Evolutionary conservation across 495 filamentous ascomycete genomes (phyloP), one percentile per base, ranked within the genome.

Genomic region (Trichoderma erinaceum): DNA sequence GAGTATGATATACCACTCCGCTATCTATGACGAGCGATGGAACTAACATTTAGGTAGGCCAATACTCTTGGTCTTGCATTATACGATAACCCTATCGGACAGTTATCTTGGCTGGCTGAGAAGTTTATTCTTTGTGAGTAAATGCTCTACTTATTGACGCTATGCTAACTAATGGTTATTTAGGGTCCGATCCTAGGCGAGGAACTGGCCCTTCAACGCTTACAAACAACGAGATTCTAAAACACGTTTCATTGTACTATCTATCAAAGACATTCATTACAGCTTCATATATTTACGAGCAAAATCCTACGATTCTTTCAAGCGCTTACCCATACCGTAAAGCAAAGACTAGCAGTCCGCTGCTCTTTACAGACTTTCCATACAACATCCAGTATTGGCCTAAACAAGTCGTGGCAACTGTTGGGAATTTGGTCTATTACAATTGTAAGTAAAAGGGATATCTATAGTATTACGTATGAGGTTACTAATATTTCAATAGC

Each of bases 51-150:
- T 4, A 4, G 1, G 70, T 41, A 69, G 70, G 76, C 79, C 11
- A 73, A 78, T 48, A 77, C 74, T 7, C 68, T 81, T 23, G 77
- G 77, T 2, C 70, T 78, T 29, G 78, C 78, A 0, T 66, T 80
- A 0, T 71, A 75, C 4, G 79, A 81, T 63, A 77, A 73, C 25
- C 79, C 78, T 0, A 65, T 80, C 3, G 78, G 78, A 0, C 71
- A 76, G 15, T 70, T 80, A 0, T 71, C 69, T 2, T 81, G 79
- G 79, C 68, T 78, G 3, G 73, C 77, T 0, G 78, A 79, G 68
- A 79, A 79, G 66, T 77, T 71, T 13, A 74, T 71, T 32, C 68
- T 67, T 7, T 73, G 74, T 61, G 8, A 61, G 56, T 29, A 29
- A 29, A 44, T 44, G 1, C 41, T 44, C 6, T n/a, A 43, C 29